Evolutionary conservation across 176 grass and related monocot genomes (phyloP).

Genomic region (Coix lacrymajobi): DNA sequence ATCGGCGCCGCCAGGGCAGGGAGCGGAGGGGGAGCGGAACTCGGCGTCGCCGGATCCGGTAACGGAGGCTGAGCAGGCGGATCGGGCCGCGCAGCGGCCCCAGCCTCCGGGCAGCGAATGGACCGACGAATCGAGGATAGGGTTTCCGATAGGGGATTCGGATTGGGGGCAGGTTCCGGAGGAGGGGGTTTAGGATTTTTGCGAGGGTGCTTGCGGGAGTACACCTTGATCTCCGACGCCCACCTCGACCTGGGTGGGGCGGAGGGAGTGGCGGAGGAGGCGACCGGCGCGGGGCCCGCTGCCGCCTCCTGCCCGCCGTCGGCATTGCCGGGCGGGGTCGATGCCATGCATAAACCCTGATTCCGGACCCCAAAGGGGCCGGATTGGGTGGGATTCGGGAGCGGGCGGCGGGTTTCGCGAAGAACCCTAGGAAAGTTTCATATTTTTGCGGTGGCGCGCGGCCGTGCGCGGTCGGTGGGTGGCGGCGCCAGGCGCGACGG

Average conservation of each 20-base stretch:
- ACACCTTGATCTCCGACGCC: constrained; percentile 77
- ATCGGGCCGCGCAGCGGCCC: not conserved
- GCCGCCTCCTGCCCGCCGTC: not conserved
- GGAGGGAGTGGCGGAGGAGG: not conserved
- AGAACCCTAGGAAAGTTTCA: constrained; percentile 7
- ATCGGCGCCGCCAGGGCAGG: not conserved
- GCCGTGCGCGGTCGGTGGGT: not conserved
- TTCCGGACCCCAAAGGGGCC: not conserved
- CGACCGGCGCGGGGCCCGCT: not conserved
- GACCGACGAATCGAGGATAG: constrained; percentile 28
- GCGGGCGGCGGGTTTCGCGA: constrained; percentile 15
- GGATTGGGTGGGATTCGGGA: not conserved
- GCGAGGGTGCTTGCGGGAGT: constrained; percentile 59
- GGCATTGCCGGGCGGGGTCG: not conserved
- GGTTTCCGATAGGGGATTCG: constrained; percentile 37
- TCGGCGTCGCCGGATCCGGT: not conserved
- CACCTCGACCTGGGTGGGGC: constrained; percentile 37
- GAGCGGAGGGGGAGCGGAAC: constrained; percentile 4
- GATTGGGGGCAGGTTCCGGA: not conserved
- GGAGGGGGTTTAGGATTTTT: constrained; percentile 56
- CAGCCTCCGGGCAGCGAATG: constrained; percentile 10
- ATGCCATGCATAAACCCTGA: constrained; percentile 66
- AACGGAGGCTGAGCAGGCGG: constrained; percentile 9
- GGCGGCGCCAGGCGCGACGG: constrained; percentile 3
- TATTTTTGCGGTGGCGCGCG: constrained; percentile 7